phyloP scores from a whole-genome alignment of 192 early-diverging fungal genomes.

The Backusella australiensis region DNA sequence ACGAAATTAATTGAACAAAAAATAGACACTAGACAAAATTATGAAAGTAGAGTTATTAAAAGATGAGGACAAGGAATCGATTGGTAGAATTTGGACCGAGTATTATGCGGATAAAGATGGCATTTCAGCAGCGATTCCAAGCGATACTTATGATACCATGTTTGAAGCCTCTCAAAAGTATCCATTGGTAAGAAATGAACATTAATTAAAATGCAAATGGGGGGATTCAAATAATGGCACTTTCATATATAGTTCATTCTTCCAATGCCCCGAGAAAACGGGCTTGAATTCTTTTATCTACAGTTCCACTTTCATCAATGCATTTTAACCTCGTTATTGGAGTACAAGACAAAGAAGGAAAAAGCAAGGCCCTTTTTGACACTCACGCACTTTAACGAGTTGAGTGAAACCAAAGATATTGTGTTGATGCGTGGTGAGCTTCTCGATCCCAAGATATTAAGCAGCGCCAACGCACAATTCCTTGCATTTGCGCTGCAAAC shows the following conservation, averaged over 20 bases:
- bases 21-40: conserved; percentile 33
- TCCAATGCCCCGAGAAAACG: conserved; percentile 75
- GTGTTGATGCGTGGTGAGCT: conserved; percentile 89
- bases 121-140: conserved; percentile 36
- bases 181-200: conserved; percentile 30
- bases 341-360: conserved; percentile 82
- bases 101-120: conserved; percentile 35
- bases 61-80: conserved; percentile 29
- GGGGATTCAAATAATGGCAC: too few species aligned
- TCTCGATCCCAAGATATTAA: conserved; percentile 48
- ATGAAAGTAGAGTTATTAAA: conserved; percentile 31
- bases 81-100: conserved; percentile 38
- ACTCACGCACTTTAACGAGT: conserved; percentile 87
- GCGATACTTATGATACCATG: conserved; percentile 21
- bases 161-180: conserved; percentile 29
- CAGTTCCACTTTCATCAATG: conserved; percentile 85
- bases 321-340: conserved; percentile 81
- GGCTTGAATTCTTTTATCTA: conserved; percentile 83
- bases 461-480: conserved; percentile 69
- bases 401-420: conserved; percentile 74
- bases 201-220: too few species aligned
- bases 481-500: conserved; percentile 77
- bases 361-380: conserved; percentile 80
- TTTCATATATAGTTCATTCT: conserved; percentile 67
- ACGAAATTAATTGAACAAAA: neutral